phyloP scores from a whole-genome alignment of 2,329 filamentous ascomycete genomes.

The Helotiales sp. region DNA sequence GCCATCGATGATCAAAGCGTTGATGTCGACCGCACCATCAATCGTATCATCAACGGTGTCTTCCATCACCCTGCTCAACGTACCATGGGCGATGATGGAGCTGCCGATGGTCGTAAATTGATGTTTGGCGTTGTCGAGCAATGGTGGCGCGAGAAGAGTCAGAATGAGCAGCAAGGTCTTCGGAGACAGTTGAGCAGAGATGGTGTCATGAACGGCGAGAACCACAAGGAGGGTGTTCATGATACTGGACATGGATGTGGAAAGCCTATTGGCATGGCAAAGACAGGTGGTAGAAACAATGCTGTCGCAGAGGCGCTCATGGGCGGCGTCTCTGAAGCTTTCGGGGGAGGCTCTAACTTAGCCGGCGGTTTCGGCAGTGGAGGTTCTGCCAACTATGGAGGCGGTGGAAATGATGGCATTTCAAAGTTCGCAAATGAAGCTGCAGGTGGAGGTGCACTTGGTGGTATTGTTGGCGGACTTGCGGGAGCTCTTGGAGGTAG shows the following conservation, averaged over 20 bases:
- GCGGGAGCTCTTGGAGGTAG: slow-evolving; percentile 66
- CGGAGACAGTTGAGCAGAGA: slow-evolving; percentile 74
- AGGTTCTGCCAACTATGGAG: slow-evolving; percentile 18
- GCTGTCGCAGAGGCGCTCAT: slow-evolving; percentile 58
- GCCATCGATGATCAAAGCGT: slow-evolving; percentile 78
- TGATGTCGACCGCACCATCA: slow-evolving; percentile 69
- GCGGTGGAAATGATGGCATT: slow-evolving; percentile 37
- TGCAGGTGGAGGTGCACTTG: slow-evolving; percentile 64
- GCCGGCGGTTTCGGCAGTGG: slow-evolving; percentile 1
- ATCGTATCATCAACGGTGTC: slow-evolving; percentile 77
- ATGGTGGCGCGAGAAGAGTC: slow-evolving; percentile 75
- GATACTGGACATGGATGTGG: slow-evolving; percentile 82
- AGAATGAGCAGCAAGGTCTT: slow-evolving; percentile 64
- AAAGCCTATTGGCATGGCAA: slow-evolving; percentile 76
- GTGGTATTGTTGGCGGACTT: slow-evolving; percentile 69
- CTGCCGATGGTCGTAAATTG: slow-evolving; percentile 66
- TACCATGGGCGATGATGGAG: slow-evolving; percentile 67
- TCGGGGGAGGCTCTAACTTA: slow-evolving; percentile 32
- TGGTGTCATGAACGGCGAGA: slow-evolving; percentile 74
- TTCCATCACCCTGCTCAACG: slow-evolving; percentile 87
- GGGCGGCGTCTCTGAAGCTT: slow-evolving; percentile 54
- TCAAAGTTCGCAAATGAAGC: slow-evolving; percentile 57
- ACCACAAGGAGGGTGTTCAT: slow-evolving; percentile 83
- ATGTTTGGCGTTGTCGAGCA: slow-evolving; percentile 81
- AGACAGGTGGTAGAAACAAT: slow-evolving; percentile 49